phyloP scores from a whole-genome alignment of 2,329 filamentous ascomycete genomes.

The Aspergillus chevalieri region DNA sequence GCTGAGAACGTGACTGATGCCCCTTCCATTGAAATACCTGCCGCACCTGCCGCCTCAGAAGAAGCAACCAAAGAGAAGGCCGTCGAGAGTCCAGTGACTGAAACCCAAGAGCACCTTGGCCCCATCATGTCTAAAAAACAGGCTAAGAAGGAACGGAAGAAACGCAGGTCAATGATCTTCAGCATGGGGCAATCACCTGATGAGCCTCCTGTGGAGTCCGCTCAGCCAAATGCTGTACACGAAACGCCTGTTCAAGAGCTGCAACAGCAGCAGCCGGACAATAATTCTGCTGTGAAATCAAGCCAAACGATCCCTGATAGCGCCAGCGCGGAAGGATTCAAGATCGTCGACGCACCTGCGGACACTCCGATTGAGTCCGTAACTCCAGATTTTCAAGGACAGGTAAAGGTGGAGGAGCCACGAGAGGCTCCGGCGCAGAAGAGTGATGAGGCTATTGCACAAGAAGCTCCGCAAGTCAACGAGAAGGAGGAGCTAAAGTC shows the following conservation, averaged over 20 bases:
- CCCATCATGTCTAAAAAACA: slow-evolving; percentile 19
- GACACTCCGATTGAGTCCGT: too few relatives aligned
- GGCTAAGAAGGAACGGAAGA: slow-evolving; percentile 34
- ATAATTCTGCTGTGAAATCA: too few relatives aligned
- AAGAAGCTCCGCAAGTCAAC: neutral
- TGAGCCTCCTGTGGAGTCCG: too few relatives aligned
- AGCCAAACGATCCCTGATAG: too few relatives aligned
- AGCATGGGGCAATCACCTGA: too few relatives aligned
- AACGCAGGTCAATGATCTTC: slow-evolving; percentile 11
- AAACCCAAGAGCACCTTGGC: neutral
- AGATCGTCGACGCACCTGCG: too few relatives aligned
- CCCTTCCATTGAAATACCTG: neutral
- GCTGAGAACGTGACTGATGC: neutral
- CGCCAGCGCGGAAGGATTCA: too few relatives aligned
- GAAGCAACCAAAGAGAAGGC: neutral
- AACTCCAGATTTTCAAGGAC: too few relatives aligned
- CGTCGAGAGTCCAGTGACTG: neutral
- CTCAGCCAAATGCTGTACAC: too few relatives aligned
- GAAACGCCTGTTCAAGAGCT: too few relatives aligned
- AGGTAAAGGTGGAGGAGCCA: slow-evolving; percentile 5
- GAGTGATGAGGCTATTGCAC: slow-evolving; percentile 5
- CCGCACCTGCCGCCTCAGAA: neutral
- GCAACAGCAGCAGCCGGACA: too few relatives aligned
- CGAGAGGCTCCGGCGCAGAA: slow-evolving; percentile 12
- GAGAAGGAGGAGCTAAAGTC: neutral